Conservation (phyloP, 495 filamentous ascomycete genomes). For the Endocarpon pusillum region DNA sequence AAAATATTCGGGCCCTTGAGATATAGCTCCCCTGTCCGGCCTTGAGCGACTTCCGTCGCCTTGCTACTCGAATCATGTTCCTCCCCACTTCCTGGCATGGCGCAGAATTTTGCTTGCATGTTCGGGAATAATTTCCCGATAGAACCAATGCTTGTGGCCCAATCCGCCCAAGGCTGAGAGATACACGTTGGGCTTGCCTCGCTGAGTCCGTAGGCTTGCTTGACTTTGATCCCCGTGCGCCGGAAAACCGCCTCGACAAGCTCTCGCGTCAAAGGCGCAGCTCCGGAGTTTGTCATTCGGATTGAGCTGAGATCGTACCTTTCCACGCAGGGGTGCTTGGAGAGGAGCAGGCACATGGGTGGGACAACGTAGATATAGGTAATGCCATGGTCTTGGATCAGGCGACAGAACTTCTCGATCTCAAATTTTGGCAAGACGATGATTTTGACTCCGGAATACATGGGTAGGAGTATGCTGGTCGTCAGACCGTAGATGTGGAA, state of each 20-base stretch:
- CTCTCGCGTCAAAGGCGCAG: conserved; percentile 72
- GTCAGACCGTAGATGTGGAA: conserved; percentile 68
- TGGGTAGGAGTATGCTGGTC: conserved; percentile 40
- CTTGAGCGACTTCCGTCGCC: conserved; percentile 40
- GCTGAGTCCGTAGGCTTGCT: conserved; percentile 83
- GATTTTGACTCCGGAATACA: conserved; percentile 50
- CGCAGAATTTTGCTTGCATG: conserved; percentile 70
- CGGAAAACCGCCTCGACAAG: conserved; percentile 63
- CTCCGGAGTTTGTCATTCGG: conserved; percentile 76
- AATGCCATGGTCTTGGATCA: conserved; percentile 56
- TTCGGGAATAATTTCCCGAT: conserved; percentile 70
- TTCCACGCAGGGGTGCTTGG: conserved; percentile 57
- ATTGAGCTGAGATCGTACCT: conserved; percentile 70
- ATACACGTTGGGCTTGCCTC: conserved; percentile 44
- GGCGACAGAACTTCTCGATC: conserved; percentile 55
- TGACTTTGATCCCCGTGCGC: conserved; percentile 56
- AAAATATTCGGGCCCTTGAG: conserved; percentile 48
- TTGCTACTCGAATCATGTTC: too few species aligned
- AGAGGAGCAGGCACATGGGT: conserved; percentile 64
- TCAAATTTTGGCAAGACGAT: conserved; percentile 78
- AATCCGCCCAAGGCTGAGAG: conserved; percentile 56
- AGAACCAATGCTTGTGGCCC: conserved; percentile 59
- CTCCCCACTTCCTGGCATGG: conserved; percentile 31
- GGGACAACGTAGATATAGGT: conserved; percentile 75
- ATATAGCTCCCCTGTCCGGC: conserved; percentile 51